phyloP scores from a whole-genome alignment of 345 rosid genomes.

The Acer yangbiense region DNA sequence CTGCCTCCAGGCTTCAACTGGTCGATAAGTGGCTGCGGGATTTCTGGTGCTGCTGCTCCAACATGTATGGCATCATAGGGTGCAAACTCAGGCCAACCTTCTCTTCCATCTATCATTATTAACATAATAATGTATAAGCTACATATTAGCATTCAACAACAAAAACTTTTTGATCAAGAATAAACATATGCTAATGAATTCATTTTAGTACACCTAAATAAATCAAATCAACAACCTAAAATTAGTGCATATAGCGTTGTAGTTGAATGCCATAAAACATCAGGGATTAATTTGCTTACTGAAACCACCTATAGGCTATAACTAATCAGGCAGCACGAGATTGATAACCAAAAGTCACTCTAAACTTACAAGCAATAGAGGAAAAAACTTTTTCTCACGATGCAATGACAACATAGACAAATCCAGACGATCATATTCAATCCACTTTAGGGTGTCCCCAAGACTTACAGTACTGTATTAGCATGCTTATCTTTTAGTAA shows the following conservation, averaged over 20 bases:
- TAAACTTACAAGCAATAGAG: not conserved
- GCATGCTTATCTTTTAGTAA: not conserved
- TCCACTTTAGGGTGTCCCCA: not conserved
- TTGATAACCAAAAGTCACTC: not conserved
- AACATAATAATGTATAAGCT: not conserved
- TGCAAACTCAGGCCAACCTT: slow-evolving; percentile 85
- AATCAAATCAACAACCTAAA: not conserved
- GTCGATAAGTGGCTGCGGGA: slow-evolving; percentile 81
- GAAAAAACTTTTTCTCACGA: not conserved
- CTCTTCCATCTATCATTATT: slow-evolving; percentile 71
- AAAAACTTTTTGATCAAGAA: not conserved
- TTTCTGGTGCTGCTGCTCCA: slow-evolving; percentile 94
- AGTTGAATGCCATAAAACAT: not conserved
- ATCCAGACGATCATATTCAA: not conserved
- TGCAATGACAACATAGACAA: not conserved
- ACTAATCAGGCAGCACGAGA: not conserved
- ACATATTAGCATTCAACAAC: not conserved
- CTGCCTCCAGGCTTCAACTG: slow-evolving; percentile 97
- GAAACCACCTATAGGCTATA: not conserved
- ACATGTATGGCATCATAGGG: slow-evolving; percentile 96
- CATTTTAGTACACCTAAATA: not conserved
- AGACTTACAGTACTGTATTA: not conserved
- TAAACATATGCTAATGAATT: not conserved
- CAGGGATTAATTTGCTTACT: not conserved
- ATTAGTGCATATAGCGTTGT: not conserved